Conservation (phyloP, 2,329 filamentous ascomycete genomes). For the Cryoendolithus antarcticus region DNA sequence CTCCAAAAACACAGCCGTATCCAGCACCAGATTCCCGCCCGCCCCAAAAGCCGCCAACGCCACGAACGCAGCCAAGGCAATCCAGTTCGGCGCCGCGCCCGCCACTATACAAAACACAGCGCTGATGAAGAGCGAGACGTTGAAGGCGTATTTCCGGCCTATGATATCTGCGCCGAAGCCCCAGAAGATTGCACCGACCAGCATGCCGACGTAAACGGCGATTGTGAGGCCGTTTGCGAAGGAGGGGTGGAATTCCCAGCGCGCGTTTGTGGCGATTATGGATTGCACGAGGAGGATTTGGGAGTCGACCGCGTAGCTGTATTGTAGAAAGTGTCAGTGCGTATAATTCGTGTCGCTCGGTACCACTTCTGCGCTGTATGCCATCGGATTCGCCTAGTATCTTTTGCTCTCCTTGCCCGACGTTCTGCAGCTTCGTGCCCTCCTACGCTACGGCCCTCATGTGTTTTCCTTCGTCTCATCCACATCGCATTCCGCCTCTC, state of each 20-base stretch:
- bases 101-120: constrained; percentile 51
- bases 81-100: constrained; percentile 55
- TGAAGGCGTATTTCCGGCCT: constrained; percentile 57
- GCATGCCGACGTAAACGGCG: constrained; percentile 45
- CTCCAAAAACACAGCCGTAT: constrained; percentile 48
- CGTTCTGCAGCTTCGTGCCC: no score
- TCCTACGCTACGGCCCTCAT: no score
- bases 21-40: constrained; percentile 51
- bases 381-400: no score
- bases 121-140: constrained; percentile 51
- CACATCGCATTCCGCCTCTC: no score
- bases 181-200: constrained; percentile 53
- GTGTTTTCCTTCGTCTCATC: no score
- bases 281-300: constrained; percentile 49
- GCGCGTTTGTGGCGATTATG: constrained; percentile 48
- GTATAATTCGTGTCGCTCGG: no score
- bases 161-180: constrained; percentile 56
- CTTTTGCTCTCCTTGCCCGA: no score
- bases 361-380: no score
- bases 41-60: constrained; percentile 51
- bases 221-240: constrained; percentile 47
- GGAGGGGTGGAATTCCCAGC: constrained; percentile 44
- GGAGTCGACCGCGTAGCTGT: constrained; percentile 47
- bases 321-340: no score
- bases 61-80: constrained; percentile 51